These are phyloP conservation scores for Ophiostoma sp. DNA, from an alignment of 2,329 filamentous ascomycete species.

Conservation along the genomic window DNA sequence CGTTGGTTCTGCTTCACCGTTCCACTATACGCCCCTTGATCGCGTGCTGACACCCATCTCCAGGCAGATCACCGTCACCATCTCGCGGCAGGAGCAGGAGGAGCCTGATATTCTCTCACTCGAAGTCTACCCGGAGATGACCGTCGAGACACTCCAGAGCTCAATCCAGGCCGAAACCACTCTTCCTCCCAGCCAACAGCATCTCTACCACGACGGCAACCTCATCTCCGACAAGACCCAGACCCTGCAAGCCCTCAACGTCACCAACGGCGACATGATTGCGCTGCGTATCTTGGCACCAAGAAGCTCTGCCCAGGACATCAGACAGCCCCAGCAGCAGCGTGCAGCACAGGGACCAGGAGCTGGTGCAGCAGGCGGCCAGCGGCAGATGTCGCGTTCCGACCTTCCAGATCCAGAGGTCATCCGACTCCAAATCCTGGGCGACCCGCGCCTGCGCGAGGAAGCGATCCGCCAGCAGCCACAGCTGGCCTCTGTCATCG, in stretches of 20 bases:
- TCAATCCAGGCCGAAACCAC: slow-evolving; percentile 79
- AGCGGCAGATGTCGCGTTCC: slow-evolving; percentile 1
- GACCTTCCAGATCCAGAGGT: slow-evolving; percentile 65
- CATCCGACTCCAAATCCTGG: slow-evolving; percentile 75
- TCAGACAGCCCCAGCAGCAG: slow-evolving; percentile 37
- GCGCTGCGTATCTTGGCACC: slow-evolving; percentile 68
- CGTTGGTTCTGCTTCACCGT: background rate
- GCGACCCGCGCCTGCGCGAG: slow-evolving; percentile 66
- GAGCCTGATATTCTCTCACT: slow-evolving; percentile 74
- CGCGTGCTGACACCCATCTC: slow-evolving; percentile 3
- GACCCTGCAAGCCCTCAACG: slow-evolving; percentile 74
- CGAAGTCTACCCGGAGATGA: slow-evolving; percentile 77
- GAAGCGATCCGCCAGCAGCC: slow-evolving; percentile 69
- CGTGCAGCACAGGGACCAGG: slow-evolving; percentile 31
- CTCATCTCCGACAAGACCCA: slow-evolving; percentile 71
- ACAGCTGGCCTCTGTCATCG: slow-evolving; percentile 67
- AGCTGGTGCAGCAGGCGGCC: slow-evolving; percentile 30
- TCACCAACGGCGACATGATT: slow-evolving; percentile 88
- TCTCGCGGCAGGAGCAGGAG: slow-evolving; percentile 66
- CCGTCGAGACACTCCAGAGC: slow-evolving; percentile 77
- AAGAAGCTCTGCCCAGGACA: slow-evolving; percentile 25
- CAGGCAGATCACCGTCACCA: slow-evolving; percentile 84
- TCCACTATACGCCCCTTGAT: background rate
- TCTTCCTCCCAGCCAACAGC: slow-evolving; percentile 67
- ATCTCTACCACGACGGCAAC: slow-evolving; percentile 85